Evolutionary conservation across 495 filamentous ascomycete species (phyloP).

Genomic region (Baudoinia panamericana): DNA sequence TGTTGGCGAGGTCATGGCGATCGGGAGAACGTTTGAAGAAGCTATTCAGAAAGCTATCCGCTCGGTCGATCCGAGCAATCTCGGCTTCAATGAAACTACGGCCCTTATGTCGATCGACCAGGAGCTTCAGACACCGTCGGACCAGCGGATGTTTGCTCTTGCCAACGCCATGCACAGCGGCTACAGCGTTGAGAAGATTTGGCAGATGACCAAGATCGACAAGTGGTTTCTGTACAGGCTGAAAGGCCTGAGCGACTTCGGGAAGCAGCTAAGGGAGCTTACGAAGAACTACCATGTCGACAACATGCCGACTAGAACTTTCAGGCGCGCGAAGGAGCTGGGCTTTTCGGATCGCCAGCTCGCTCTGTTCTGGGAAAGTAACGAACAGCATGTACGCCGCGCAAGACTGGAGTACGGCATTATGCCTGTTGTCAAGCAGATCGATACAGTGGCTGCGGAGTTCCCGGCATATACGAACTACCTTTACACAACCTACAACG

Average conservation of each 20-base stretch:
- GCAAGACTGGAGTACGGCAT: conserved; percentile 74
- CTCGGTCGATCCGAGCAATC: conserved; percentile 84
- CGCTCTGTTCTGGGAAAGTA: conserved; percentile 85
- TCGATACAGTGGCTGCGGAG: conserved; percentile 95
- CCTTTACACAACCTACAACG: conserved; percentile 93
- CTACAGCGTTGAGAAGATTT: conserved; percentile 90
- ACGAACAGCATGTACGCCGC: conserved; percentile 74
- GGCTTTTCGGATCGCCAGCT: conserved; percentile 91
- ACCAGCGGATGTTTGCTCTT: conserved; percentile 93
- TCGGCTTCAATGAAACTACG: conserved; percentile 83
- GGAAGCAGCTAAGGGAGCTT: conserved; percentile 36
- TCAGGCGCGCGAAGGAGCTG: conserved; percentile 77
- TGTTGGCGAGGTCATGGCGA: conserved; percentile 97
- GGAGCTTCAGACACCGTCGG: conserved; percentile 92
- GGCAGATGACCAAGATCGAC: conserved; percentile 94
- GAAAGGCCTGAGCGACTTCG: conserved; percentile 81
- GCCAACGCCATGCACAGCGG: conserved; percentile 93
- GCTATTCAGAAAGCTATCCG: conserved; percentile 97
- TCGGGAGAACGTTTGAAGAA: conserved; percentile 92
- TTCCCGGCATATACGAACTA: conserved; percentile 95
- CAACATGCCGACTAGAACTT: conserved; percentile 48
- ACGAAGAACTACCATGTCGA: conserved; percentile 60
- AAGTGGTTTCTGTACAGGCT: conserved; percentile 92
- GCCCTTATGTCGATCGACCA: conserved; percentile 92
- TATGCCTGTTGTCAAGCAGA: conserved; percentile 85